Conservation (phyloP, 345 rosid species). For the Odontarrhena argentea region DNA sequence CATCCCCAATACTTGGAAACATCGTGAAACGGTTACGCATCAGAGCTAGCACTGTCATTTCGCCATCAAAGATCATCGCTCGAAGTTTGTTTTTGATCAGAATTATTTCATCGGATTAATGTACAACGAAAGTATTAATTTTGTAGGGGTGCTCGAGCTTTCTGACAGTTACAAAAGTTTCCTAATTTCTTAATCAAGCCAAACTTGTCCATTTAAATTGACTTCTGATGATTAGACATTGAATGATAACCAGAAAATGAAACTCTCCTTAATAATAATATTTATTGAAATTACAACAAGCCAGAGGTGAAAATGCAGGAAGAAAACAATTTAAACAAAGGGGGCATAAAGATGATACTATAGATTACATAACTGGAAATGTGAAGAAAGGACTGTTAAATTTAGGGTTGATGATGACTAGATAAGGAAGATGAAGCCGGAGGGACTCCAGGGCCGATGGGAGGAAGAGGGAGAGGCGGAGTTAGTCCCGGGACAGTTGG, state of each 20-base stretch:
- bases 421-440: conserved; percentile 47
- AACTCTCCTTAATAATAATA: conserved; percentile 3
- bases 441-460: conserved; percentile 45
- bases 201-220: not conserved
- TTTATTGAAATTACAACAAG: conserved; percentile 28
- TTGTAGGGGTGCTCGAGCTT: not conserved
- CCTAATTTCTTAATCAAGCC: not conserved
- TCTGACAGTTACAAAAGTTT: not conserved
- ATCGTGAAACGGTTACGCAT: too few species aligned
- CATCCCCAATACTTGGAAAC: too few species aligned
- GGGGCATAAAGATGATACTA: conserved; percentile 18
- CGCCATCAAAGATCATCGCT: too few species aligned
- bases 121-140: not conserved
- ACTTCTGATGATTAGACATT: conserved; percentile 10
- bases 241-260: not conserved
- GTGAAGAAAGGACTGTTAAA: not conserved
- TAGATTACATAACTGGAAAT: conserved; percentile 5
- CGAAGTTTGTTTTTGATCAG: too few species aligned
- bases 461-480: conserved; percentile 45
- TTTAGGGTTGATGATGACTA: conserved; percentile 31
- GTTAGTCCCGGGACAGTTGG: conserved; percentile 36
- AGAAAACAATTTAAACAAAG: not conserved
- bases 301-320: conserved; percentile 18
- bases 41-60: too few species aligned
- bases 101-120: too few species aligned